Evolutionary conservation across 768 basidiomycete species (phyloP), one percentile per base, ranked within the genome.

Genomic region (Ramaria rubella): DNA sequence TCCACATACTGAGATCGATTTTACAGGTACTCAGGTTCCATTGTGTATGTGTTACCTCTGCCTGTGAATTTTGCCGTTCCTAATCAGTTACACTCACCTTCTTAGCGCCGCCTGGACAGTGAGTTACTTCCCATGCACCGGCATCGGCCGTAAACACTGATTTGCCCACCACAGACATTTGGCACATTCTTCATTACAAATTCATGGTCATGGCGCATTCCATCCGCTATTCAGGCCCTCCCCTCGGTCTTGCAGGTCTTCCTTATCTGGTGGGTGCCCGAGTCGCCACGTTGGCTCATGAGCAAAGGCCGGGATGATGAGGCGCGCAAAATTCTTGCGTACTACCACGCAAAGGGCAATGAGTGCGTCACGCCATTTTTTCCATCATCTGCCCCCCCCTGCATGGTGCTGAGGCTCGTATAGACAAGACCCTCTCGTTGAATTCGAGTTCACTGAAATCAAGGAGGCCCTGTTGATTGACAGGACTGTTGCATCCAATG

Each of bases 141-240:
- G n/a, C 5, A 4, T 42, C n/a, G 4, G 9, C 23, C 30, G 19
- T 1, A 51, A 7, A 14, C 29, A 36, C 33, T 31, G 14, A 51
- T 2, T 5, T 3, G 49, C 11, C 14, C 40, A 38, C 12, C 23
- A 27, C 42, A 56, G 55, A 56, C 55, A 5, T 56, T 46, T 23
- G 55, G 55, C 9, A 56, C 55, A 4, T 56, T 56, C 45, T 48
- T n/a, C 27, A 56, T 56, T 29, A 56, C 27, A 4, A 46, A 45
- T 24, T 46, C 29, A 15, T 83, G 82, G 82, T 81, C 79, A 11
- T 86, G 85, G 85, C 75, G 84, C n/a, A 82, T 85, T 21, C 84
- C 83, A 0, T 79, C 82, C n/a, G 62, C 81, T 42, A 73, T 85
- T 5, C 85, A 86, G 65, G 60, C 78, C 31, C 64, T 75, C 1